Percentiles rank a stretch among this genome's conserved stretches.
Conservation (phyloP, 2,329 filamentous ascomycete species). For the Mariannaea elegans region DNA sequence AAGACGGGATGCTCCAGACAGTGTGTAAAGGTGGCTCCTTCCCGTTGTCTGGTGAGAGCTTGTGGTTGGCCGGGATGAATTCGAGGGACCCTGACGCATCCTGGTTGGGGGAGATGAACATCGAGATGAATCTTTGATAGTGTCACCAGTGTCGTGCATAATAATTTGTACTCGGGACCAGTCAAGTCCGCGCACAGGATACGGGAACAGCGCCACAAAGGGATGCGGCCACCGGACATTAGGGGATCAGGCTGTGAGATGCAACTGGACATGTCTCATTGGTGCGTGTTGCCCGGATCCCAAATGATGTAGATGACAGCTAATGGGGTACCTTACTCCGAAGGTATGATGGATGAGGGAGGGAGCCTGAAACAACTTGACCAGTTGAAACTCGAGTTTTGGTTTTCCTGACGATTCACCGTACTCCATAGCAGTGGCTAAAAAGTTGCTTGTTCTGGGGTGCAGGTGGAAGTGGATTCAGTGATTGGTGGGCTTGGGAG, state of each 20-base stretch:
- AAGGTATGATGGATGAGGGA: conserved; percentile 10
- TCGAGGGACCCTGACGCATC: conserved; percentile 3
- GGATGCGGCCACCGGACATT: background rate
- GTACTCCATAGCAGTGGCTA: no score
- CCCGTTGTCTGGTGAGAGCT: background rate
- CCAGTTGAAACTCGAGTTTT: conserved; percentile 16
- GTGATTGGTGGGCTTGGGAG: conserved; percentile 12
- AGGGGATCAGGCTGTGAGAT: background rate
- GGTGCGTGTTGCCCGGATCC: conserved; percentile 11
- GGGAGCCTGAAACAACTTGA: conserved; percentile 15
- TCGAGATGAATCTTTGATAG: conserved; percentile 14
- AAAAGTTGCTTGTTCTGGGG: background rate
- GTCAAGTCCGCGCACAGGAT: background rate
- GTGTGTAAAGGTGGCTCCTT: conserved; percentile 2
- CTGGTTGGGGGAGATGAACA: conserved; percentile 15
- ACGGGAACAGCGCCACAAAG: background rate
- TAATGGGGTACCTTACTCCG: background rate
- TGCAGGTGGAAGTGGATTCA: background rate
- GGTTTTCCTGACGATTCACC: background rate
- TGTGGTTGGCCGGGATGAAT: conserved; percentile 5
- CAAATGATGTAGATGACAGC: conserved; percentile 18
- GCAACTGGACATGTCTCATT: conserved; percentile 22
- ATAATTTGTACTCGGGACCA: conserved; percentile 14
- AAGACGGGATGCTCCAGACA: background rate
- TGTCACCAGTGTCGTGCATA: conserved; percentile 14